Conservation (phyloP, 495 filamentous ascomycete genomes). For the Aspergillus ostianus region DNA sequence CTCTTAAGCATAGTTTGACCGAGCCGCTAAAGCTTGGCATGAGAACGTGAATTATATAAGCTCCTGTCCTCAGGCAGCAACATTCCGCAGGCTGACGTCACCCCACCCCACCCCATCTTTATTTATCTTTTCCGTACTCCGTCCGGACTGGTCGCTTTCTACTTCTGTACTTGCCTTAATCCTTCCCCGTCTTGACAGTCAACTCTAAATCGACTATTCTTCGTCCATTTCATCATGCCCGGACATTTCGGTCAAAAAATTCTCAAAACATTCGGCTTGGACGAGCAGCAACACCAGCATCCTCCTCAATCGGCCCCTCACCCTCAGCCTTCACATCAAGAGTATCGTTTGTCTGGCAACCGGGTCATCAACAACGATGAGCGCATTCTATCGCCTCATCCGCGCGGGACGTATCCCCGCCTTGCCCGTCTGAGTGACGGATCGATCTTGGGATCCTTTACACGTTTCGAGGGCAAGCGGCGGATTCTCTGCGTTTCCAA, state of each 20-base stretch:
- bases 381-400: constrained; percentile 38
- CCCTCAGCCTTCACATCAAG: background rate
- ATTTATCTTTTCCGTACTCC: background rate
- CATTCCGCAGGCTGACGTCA: constrained; percentile 3
- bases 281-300: constrained; percentile 13
- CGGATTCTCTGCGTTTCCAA: constrained; percentile 33
- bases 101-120: background rate
- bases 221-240: constrained; percentile 24
- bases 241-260: constrained; percentile 39
- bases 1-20: too few species aligned
- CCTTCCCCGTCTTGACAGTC: background rate
- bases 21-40: too few species aligned
- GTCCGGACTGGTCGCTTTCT: background rate
- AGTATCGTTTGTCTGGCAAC: constrained; percentile 20
- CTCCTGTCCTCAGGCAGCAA: background rate
- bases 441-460: constrained; percentile 42
- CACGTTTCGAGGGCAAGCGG: constrained; percentile 30
- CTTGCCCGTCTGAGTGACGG: constrained; percentile 38
- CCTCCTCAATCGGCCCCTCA: constrained; percentile 2
- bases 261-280: constrained; percentile 31
- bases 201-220: background rate
- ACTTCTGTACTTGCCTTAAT: background rate
- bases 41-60: too few species aligned
- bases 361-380: constrained; percentile 37
- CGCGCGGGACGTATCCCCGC: constrained; percentile 42